Evolutionary conservation across 306 rosid species (phyloP), one percentile per base, ranked within the genome.

Genomic region (Senna tora): DNA sequence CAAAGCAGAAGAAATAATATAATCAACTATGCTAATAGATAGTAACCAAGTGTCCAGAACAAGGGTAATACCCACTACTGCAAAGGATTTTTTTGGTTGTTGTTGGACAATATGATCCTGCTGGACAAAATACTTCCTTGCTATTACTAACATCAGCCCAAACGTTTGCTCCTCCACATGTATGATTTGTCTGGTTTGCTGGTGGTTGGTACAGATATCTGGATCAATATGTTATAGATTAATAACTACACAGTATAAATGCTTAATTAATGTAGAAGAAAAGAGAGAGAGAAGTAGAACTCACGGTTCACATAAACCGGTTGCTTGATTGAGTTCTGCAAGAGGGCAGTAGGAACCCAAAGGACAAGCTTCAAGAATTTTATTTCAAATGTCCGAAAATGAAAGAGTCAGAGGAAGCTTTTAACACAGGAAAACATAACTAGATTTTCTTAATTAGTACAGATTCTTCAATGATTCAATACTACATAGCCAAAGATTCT

Each of bases 221-320:
- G 89, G 75, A 79, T 38, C 66, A 74, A 45, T 61, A 77, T 39
- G 45, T 62, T 62, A 52, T 14, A 21, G 4, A 54, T 62, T 69
- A 58, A 47, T 67, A 61, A 20, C 17, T 61, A 60, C n/a, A 47
- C 7, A 17, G 9, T 4, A 34, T 46, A 28, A 47, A 58, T 49
- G 51, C 39, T 58, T 25, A 58, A 61, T 16, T 45, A 17, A 28
- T 33, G 47, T 41, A 4, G 47, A 73, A 47, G 0, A 56, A 62
- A 42, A 20, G 59, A 39, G 0, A 7, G 60, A 56, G 58, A 78
- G 79, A 67, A 77, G 56, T 65, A 54, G 54, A 72, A 88, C 99
- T 94, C 82, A 94, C 99, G 97, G 99, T 81, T 91, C 91, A 70
- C 99, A 94, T 69, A 89, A 19, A 65, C 99, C 97, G 5, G 91